These are phyloP conservation scores for Exophiala aquamarina DNA, from an alignment of 2,329 filamentous ascomycete genomes.

Conservation along the genomic window DNA sequence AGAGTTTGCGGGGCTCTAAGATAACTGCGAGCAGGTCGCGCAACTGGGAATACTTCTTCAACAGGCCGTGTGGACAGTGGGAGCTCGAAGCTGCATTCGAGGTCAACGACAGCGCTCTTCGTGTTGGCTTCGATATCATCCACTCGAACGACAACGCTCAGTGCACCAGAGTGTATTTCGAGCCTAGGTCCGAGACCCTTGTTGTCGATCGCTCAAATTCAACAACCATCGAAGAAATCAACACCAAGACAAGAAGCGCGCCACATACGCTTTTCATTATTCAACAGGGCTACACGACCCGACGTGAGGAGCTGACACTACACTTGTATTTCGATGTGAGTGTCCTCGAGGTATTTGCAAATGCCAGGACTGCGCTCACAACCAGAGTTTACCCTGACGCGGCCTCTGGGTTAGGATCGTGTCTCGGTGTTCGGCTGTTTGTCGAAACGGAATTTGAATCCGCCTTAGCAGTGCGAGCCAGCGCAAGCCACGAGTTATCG, in stretches of 20 bases:
- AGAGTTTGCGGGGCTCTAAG: no score
- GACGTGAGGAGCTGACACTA: slow-evolving; percentile 39
- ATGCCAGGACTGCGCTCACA: slow-evolving; percentile 42
- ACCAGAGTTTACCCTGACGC: slow-evolving; percentile 38
- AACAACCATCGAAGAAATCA: slow-evolving; percentile 30
- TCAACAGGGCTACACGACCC: neutral
- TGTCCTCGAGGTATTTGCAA: slow-evolving; percentile 48
- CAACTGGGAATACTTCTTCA: no score
- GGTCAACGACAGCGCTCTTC: neutral
- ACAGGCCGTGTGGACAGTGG: no score
- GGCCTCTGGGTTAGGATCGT: neutral
- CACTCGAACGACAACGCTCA: slow-evolving; percentile 31
- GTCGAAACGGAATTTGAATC: no score
- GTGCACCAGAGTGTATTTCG: slow-evolving; percentile 43
- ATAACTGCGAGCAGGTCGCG: no score
- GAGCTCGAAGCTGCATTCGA: no score
- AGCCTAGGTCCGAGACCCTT: slow-evolving; percentile 40
- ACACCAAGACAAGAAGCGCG: slow-evolving; percentile 36
- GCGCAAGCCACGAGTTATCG: no score
- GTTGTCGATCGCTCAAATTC: slow-evolving; percentile 40
- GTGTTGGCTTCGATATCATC: slow-evolving; percentile 29
- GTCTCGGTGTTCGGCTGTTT: no score
- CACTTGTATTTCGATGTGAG: slow-evolving; percentile 43
- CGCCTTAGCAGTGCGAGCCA: neutral
- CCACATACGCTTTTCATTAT: slow-evolving; percentile 48